A percentile compares a stretch with the other conserved stretches of the same genome.
These are phyloP conservation scores for Moringa oleifera DNA, from an alignment of 345 rosid genomes.

Conservation along the genomic window DNA sequence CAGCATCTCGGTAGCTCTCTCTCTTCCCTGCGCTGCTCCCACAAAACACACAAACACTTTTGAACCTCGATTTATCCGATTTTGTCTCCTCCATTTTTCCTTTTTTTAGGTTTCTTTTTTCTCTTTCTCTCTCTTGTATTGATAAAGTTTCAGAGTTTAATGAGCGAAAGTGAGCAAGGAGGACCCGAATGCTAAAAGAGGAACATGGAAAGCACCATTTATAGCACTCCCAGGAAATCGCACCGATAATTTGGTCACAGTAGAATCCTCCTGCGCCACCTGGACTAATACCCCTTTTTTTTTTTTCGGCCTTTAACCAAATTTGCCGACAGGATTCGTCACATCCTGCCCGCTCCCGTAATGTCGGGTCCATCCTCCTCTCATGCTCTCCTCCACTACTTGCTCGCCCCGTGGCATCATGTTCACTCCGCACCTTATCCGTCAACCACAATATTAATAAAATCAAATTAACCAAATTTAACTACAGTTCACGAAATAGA, in stretches of 20 bases:
- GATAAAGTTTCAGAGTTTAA: conserved; percentile 4
- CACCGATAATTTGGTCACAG: conserved; percentile 8
- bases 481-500: no score
- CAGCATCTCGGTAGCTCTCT: conserved; percentile 65
- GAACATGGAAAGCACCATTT: conserved; percentile 19
- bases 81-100: conserved; percentile 24
- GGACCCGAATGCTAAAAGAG: conserved; percentile 16
- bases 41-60: conserved; percentile 85
- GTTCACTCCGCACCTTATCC: conserved; percentile 9
- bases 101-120: no score
- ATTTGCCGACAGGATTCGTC: conserved; percentile 28
- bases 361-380: background rate
- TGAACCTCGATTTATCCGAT: conserved; percentile 37
- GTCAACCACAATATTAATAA: no score
- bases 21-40: conserved; percentile 85
- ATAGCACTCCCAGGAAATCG: conserved; percentile 7
- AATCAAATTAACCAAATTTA: no score
- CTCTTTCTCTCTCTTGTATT: background rate
- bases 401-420: no score
- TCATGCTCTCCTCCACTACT: background rate
- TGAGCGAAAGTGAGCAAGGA: background rate
- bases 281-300: background rate
- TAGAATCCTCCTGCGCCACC: conserved; percentile 30
- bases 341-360: background rate
- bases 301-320: conserved; percentile 7